Percentiles rank a stretch among this genome's conserved stretches.
Conservation (phyloP, 495 filamentous ascomycete species). For the Tetracladium setigerum region DNA sequence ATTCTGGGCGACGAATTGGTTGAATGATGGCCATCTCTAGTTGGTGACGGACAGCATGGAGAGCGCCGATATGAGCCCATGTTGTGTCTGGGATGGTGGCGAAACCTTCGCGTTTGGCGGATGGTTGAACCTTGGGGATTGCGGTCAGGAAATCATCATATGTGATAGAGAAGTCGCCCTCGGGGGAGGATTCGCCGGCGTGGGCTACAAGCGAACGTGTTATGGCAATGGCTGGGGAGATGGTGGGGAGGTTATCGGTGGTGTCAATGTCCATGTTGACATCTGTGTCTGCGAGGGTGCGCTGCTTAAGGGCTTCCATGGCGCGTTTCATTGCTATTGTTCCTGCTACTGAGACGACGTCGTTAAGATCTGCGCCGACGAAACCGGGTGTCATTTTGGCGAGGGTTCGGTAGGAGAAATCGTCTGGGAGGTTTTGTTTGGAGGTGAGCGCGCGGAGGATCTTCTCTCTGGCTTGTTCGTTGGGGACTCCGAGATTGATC, state of each 20-base stretch:
- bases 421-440: slow-evolving; percentile 56
- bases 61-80: slow-evolving; percentile 87
- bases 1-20: slow-evolving; percentile 78
- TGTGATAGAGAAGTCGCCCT: slow-evolving; percentile 32
- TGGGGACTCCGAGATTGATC: slow-evolving; percentile 92
- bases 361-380: slow-evolving; percentile 88
- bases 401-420: slow-evolving; percentile 70
- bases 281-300: slow-evolving; percentile 39
- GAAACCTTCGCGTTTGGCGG: slow-evolving; percentile 92
- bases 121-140: slow-evolving; percentile 81
- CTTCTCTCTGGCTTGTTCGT: slow-evolving; percentile 71
- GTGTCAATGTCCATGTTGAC: slow-evolving; percentile 50
- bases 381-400: slow-evolving; percentile 91
- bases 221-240: slow-evolving; percentile 18
- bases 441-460: slow-evolving; percentile 75
- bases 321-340: slow-evolving; percentile 36
- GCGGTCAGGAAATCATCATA: slow-evolving; percentile 65
- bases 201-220: slow-evolving; percentile 47
- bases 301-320: slow-evolving; percentile 38
- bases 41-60: slow-evolving; percentile 70
- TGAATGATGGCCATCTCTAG: slow-evolving; percentile 85
- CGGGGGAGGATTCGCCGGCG: slow-evolving; percentile 35
- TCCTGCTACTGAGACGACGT: slow-evolving; percentile 68
- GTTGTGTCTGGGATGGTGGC: slow-evolving; percentile 95
- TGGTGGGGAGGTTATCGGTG: background rate